Evolutionary conservation across 768 basidiomycete genomes (phyloP).

Genomic region (Lactifluus hygrophoroides): DNA sequence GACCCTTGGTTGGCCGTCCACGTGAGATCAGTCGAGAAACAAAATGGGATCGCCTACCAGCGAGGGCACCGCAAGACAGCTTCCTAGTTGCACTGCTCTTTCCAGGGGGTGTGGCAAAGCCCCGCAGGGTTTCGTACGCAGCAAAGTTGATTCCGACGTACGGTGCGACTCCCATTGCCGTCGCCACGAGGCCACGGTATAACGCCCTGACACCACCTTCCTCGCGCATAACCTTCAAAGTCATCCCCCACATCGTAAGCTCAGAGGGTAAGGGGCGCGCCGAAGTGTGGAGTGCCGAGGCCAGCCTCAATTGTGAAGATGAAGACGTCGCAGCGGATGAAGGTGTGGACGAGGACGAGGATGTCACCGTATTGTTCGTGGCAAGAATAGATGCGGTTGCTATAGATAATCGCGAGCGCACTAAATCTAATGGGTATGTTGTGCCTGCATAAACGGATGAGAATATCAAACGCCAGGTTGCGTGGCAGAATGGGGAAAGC

Average conservation of each 20-base stretch:
- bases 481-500: neutral
- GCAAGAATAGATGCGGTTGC: slow-evolving; percentile 71
- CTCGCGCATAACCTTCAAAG: slow-evolving; percentile 78
- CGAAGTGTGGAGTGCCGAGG: slow-evolving; percentile 52
- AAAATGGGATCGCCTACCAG: slow-evolving; percentile 41
- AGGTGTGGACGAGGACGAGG: slow-evolving; percentile 25
- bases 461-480: slow-evolving; percentile 1
- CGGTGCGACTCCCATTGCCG: slow-evolving; percentile 84
- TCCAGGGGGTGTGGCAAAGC: slow-evolving; percentile 73
- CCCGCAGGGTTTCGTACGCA: slow-evolving; percentile 79
- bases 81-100: slow-evolving; percentile 62
- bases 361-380: neutral
- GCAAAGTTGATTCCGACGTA: slow-evolving; percentile 88
- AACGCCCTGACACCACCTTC: slow-evolving; percentile 86
- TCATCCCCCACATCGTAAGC: slow-evolving; percentile 81
- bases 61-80: slow-evolving; percentile 77
- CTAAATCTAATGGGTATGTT: slow-evolving; percentile 91
- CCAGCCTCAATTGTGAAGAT: slow-evolving; percentile 29
- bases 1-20: slow-evolving; percentile 41
- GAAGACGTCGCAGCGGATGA: slow-evolving; percentile 25
- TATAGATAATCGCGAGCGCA: slow-evolving; percentile 86
- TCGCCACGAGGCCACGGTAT: slow-evolving; percentile 79
- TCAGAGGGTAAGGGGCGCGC: slow-evolving; percentile 38
- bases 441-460: slow-evolving; percentile 39
- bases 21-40: slow-evolving; percentile 8